These are phyloP conservation scores for Xeromyces bisporus DNA, from an alignment of 495 filamentous ascomycete genomes.

Conservation along the genomic window DNA sequence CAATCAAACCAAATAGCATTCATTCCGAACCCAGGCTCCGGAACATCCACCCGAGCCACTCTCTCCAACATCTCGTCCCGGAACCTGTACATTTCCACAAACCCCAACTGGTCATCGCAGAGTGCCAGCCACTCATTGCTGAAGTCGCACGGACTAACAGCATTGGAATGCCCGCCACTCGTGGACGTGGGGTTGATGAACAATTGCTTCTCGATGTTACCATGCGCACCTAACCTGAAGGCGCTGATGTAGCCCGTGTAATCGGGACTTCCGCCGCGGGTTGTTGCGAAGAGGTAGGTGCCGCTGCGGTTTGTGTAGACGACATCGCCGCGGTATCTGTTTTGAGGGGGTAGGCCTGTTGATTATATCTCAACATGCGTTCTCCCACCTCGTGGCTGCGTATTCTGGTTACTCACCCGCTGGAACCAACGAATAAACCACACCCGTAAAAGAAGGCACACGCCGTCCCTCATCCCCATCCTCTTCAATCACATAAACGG, in stretches of 20 bases:
- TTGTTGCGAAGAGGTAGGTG: constrained; percentile 63
- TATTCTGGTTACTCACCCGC: constrained; percentile 42
- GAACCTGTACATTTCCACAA: constrained; percentile 75
- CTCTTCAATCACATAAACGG: constrained; percentile 64
- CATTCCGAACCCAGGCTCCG: constrained; percentile 74
- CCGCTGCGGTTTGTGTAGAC: constrained; percentile 47
- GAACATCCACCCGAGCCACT: constrained; percentile 55
- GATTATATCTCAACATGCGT: too few species aligned
- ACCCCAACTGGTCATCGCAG: constrained; percentile 70
- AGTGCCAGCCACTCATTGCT: constrained; percentile 73
- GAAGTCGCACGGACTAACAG: constrained; percentile 62
- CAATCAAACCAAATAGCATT: constrained; percentile 87
- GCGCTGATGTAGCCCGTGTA: constrained; percentile 67
- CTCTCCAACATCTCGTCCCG: constrained; percentile 58
- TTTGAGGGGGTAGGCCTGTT: constrained; percentile 31
- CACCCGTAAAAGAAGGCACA: constrained; percentile 66
- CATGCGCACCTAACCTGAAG: constrained; percentile 51
- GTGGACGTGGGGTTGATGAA: constrained; percentile 70
- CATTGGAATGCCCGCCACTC: constrained; percentile 72
- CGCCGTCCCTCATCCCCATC: constrained; percentile 52
- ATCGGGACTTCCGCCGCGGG: constrained; percentile 55
- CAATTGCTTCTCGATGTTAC: constrained; percentile 58
- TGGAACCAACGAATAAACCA: constrained; percentile 60
- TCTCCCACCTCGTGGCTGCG: too few species aligned
- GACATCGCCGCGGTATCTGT: constrained; percentile 62